Percentiles rank a stretch among this genome's conserved stretches.
phyloP scores from a whole-genome alignment of 768 basidiomycete species.

The Boletus reticulatus region DNA sequence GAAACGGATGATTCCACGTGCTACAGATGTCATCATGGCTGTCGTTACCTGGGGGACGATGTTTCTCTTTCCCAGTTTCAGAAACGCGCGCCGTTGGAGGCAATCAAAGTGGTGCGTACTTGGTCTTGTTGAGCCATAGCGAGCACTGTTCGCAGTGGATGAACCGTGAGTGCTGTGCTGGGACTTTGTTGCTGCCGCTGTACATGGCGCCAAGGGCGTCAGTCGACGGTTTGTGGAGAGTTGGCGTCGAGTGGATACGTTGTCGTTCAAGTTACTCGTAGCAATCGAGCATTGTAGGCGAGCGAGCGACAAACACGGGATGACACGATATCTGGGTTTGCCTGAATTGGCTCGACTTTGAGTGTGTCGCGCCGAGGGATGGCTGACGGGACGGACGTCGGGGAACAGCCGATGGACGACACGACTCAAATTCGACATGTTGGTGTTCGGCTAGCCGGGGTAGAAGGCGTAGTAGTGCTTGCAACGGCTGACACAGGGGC shows the following conservation, averaged over 20 bases:
- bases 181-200: neutral
- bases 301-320: slow-evolving; percentile 19
- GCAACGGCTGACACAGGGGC: neutral
- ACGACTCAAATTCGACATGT: slow-evolving; percentile 26
- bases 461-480: slow-evolving; percentile 32
- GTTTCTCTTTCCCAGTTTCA: slow-evolving; percentile 25
- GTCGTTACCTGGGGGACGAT: slow-evolving; percentile 31
- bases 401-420: slow-evolving; percentile 34
- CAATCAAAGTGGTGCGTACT: slow-evolving; percentile 38
- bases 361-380: slow-evolving; percentile 2
- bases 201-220: neutral
- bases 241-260: slow-evolving; percentile 45
- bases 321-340: slow-evolving; percentile 31
- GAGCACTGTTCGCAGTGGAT: slow-evolving; percentile 40
- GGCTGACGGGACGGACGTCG: slow-evolving; percentile 28
- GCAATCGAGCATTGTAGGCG: slow-evolving; percentile 43
- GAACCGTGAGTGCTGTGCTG: slow-evolving; percentile 25
- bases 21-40: slow-evolving; percentile 22
- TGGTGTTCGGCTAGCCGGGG: slow-evolving; percentile 37
- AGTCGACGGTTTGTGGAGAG: slow-evolving; percentile 41
- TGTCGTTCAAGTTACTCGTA: too few relatives aligned
- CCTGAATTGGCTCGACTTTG: slow-evolving; percentile 30
- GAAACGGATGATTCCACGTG: neutral
- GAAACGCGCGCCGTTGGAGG: slow-evolving; percentile 25
- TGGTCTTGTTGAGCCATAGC: slow-evolving; percentile 46